Percentiles rank a stretch among this genome's conserved stretches.
Conservation (phyloP, 805 yeast species). For the Candida sanyiensis region DNA sequence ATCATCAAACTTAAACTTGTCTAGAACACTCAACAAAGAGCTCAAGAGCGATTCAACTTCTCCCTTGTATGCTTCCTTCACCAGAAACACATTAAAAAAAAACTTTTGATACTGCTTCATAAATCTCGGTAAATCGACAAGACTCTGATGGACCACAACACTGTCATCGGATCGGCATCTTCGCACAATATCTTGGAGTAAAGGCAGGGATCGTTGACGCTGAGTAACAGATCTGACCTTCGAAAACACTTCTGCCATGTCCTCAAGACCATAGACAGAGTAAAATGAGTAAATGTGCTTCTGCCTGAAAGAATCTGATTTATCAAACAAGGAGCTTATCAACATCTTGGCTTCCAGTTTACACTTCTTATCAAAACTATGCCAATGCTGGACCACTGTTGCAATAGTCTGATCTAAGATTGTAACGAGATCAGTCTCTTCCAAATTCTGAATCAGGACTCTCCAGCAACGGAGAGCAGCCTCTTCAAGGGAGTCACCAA, state of each 20-base stretch:
- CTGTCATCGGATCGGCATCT: conserved; percentile 58
- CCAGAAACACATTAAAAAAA: conserved; percentile 40
- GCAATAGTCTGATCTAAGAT: conserved; percentile 72
- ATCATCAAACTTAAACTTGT: conserved; percentile 45
- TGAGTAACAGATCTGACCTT: conserved; percentile 25
- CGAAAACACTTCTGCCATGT: conserved; percentile 30
- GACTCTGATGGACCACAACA: conserved; percentile 66
- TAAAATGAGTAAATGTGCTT: conserved; percentile 48
- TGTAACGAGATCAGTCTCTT: conserved; percentile 51
- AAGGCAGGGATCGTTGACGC: conserved; percentile 29
- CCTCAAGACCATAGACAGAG: conserved; percentile 43
- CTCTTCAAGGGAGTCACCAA: conserved; percentile 56
- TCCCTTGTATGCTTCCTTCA: conserved; percentile 28
- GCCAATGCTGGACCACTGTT: conserved; percentile 65
- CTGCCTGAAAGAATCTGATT: conserved; percentile 28
- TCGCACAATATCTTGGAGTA: conserved; percentile 47
- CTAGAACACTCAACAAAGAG: conserved; percentile 50
- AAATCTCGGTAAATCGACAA: conserved; percentile 55
- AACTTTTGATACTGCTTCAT: conserved; percentile 45
- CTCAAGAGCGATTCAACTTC: conserved; percentile 42
- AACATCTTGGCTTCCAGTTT: conserved; percentile 48
- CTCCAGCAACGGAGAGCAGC: conserved; percentile 67
- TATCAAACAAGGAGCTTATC: conserved; percentile 33
- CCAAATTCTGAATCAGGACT: conserved; percentile 50
- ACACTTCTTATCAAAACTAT: conserved; percentile 41